These are phyloP conservation scores for Hanseniaspora sp. DNA, from an alignment of 1,139 yeast species.

Conservation along the genomic window DNA sequence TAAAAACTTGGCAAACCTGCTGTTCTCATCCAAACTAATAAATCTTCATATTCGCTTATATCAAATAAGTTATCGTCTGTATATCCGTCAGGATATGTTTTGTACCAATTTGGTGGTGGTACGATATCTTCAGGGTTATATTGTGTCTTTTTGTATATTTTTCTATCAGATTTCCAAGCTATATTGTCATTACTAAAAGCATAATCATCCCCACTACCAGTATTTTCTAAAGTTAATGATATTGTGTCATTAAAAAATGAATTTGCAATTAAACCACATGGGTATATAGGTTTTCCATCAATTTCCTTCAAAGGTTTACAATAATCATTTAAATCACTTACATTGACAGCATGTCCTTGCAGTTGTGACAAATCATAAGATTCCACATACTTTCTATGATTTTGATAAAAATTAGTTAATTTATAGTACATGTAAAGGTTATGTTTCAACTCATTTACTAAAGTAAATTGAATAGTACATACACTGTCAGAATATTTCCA, in stretches of 20 bases:
- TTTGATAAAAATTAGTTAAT: constrained; percentile 64
- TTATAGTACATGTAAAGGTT: constrained; percentile 59
- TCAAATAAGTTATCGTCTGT: constrained; percentile 77
- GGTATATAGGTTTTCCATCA: constrained; percentile 59
- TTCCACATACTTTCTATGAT: constrained; percentile 65
- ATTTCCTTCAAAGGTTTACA: constrained; percentile 64
- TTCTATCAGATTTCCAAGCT: constrained; percentile 75
- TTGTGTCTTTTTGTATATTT: constrained; percentile 67
- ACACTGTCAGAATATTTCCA: constrained; percentile 43
- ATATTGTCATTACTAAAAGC: constrained; percentile 58
- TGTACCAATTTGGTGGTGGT: constrained; percentile 94
- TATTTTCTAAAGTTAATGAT: constrained; percentile 28
- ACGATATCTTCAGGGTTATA: constrained; percentile 63
- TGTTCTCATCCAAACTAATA: constrained; percentile 97
- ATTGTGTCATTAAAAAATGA: constrained; percentile 83
- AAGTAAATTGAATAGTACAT: constrained; percentile 48
- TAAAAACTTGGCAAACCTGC: constrained; percentile 81
- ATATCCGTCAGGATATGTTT: constrained; percentile 79
- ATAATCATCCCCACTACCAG: constrained; percentile 40
- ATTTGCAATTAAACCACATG: constrained; percentile 94
- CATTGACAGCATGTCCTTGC: constrained; percentile 47
- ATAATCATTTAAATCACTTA: constrained; percentile 37
- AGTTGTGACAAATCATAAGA: constrained; percentile 58
- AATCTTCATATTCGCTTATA: constrained; percentile 60
- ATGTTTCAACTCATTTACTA: constrained; percentile 48